A percentile compares a stretch with the other conserved stretches of the same genome.
Conservation (phyloP, 2,329 filamentous ascomycete species). For the Fusarium sp. region DNA sequence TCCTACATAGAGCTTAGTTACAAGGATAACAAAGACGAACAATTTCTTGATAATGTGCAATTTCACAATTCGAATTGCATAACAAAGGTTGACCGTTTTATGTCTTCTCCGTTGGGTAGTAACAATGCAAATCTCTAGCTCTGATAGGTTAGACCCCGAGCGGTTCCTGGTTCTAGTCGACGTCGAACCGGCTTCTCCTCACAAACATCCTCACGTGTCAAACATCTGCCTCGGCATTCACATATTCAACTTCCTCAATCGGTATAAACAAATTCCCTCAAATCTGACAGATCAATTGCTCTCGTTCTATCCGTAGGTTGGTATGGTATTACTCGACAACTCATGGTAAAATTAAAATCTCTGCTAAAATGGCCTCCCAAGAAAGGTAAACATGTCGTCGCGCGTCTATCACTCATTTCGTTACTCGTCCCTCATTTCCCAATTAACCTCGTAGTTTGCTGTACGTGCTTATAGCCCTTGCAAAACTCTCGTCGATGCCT, state of each 20-base stretch:
- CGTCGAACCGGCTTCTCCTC: slow-evolving; percentile 10
- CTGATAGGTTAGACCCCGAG: not conserved
- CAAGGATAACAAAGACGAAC: not conserved
- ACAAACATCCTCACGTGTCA: slow-evolving; percentile 14
- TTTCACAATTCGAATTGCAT: not conserved
- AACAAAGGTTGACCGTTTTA: not conserved
- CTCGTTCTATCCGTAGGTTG: not conserved
- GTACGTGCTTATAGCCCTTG: slow-evolving; percentile 47
- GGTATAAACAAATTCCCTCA: slow-evolving; percentile 19
- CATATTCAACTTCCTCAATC: slow-evolving; percentile 15
- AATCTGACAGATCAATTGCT: slow-evolving; percentile 1
- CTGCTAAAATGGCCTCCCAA: slow-evolving; percentile 16
- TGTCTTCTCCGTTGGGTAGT: not conserved
- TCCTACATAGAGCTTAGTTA: not conserved
- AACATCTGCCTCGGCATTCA: slow-evolving; percentile 12
- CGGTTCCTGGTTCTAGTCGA: not conserved
- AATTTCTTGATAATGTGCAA: not conserved
- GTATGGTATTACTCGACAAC: slow-evolving; percentile 13
- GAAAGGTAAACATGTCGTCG: slow-evolving; percentile 26
- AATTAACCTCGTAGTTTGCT: slow-evolving; percentile 18
- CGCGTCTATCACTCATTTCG: slow-evolving; percentile 10
- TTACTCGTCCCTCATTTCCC: slow-evolving; percentile 10
- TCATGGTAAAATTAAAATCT: slow-evolving; percentile 26
- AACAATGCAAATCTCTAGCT: not conserved
- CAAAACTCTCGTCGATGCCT: slow-evolving; percentile 51